These are phyloP conservation scores for Tolypocladium sp. DNA, from an alignment of 2,329 filamentous ascomycete genomes.

Conservation along the genomic window DNA sequence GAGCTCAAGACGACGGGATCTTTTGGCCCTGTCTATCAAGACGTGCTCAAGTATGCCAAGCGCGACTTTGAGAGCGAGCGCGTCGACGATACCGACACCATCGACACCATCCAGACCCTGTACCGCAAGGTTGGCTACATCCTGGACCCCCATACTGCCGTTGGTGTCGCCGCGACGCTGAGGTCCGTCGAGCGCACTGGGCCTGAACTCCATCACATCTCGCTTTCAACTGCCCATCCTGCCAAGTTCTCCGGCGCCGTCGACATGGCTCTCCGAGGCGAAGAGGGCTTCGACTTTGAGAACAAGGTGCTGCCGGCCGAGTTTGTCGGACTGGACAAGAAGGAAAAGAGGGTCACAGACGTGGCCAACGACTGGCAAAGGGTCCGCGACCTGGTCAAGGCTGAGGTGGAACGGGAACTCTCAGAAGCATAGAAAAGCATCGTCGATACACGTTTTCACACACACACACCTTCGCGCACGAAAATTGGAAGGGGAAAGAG, in stretches of 20 bases:
- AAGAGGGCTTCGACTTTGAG: constrained; percentile 67
- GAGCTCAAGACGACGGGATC: constrained; percentile 73
- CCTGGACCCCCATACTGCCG: constrained; percentile 85
- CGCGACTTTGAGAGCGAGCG: constrained; percentile 74
- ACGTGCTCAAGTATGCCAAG: constrained; percentile 63
- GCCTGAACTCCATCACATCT: constrained; percentile 58
- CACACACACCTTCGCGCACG: not conserved
- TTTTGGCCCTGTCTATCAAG: constrained; percentile 66
- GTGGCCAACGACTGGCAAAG: constrained; percentile 65
- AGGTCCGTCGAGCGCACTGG: constrained; percentile 53
- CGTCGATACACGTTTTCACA: not conserved
- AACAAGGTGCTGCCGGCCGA: constrained; percentile 68
- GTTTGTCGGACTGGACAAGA: constrained; percentile 69
- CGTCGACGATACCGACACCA: constrained; percentile 56
- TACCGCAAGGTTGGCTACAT: constrained; percentile 63
- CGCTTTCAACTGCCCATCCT: constrained; percentile 87
- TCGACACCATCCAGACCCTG: constrained; percentile 51
- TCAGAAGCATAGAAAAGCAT: constrained; percentile 14
- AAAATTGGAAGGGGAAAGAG: not conserved
- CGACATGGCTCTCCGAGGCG: constrained; percentile 62
- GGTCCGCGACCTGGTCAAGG: constrained; percentile 66
- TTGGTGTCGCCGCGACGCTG: constrained; percentile 70
- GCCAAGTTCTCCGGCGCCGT: constrained; percentile 90
- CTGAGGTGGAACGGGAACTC: constrained; percentile 61
- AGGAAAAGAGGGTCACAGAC: constrained; percentile 63